phyloP scores from a whole-genome alignment of 148 eudicot species.

The Euryodendron excelsum region DNA sequence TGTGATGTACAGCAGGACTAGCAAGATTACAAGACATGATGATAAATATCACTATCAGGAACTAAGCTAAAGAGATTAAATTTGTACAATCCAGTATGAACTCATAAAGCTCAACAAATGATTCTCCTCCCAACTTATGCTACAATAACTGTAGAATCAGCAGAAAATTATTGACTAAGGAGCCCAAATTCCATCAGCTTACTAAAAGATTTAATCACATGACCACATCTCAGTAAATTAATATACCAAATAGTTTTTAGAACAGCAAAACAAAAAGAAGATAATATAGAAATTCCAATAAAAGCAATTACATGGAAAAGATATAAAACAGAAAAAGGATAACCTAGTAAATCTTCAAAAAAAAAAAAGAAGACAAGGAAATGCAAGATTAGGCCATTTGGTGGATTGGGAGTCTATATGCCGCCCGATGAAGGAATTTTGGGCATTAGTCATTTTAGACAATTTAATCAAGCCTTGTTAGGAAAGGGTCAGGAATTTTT shows the following conservation, averaged over 20 bases:
- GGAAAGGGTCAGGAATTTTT: background rate
- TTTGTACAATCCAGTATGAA: background rate
- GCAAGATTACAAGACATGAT: background rate
- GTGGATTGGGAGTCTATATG: background rate
- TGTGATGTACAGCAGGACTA: background rate
- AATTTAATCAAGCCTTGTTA: background rate
- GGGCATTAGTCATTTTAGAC: background rate
- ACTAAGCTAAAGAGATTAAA: constrained; percentile 1
- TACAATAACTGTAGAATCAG: background rate
- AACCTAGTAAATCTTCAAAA: background rate
- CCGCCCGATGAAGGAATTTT: background rate
- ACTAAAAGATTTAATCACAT: background rate
- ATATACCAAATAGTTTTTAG: background rate
- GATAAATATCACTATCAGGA: background rate
- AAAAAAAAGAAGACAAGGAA: background rate
- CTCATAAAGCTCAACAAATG: background rate
- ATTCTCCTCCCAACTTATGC: background rate
- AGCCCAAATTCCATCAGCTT: constrained; percentile 1
- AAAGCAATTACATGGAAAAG: background rate
- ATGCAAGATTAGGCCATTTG: background rate
- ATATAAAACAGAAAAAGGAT: background rate
- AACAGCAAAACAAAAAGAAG: background rate
- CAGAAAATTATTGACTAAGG: background rate
- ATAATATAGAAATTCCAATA: background rate
- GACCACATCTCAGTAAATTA: background rate